phyloP scores from a whole-genome alignment of 192 early-diverging fungal species.

The Coemansia sp. region DNA sequence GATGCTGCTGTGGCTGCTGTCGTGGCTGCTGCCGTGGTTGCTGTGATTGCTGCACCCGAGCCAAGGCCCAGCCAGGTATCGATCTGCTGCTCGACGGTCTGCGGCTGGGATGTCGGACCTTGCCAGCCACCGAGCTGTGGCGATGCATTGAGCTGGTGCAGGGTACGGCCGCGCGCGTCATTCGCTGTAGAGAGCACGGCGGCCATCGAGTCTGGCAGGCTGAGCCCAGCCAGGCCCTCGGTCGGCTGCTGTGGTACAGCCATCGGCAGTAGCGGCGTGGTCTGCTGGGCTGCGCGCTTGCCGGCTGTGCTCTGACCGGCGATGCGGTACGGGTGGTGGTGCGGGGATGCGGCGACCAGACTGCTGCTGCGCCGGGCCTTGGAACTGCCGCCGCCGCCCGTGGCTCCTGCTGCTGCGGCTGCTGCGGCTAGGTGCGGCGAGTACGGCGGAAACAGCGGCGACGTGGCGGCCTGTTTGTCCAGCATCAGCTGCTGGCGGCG shows the following conservation, averaged over 20 bases:
- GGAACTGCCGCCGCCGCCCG: constrained; percentile 1
- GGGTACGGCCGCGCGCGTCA: not conserved
- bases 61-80: not conserved
- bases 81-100: constrained; percentile 1
- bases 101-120: not conserved
- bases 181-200: too few species aligned
- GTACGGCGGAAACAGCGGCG: constrained; percentile 7
- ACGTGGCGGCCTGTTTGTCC: constrained; percentile 3
- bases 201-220: constrained; percentile 10
- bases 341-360: constrained; percentile 5
- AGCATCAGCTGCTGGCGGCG: constrained; percentile 21
- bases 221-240: constrained; percentile 4
- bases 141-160: constrained; percentile 23
- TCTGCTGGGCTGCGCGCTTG: not conserved
- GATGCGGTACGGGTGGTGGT: constrained; percentile 26
- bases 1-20: not conserved
- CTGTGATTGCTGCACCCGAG: not conserved
- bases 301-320: not conserved
- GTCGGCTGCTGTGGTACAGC: not conserved
- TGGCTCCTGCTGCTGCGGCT: too few species aligned
- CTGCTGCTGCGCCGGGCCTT: constrained; percentile 4
- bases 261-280: constrained; percentile 10
- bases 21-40: not conserved
- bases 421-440: constrained; percentile 8
- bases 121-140: not conserved